These are phyloP conservation scores for Pezicula carpinea DNA, from an alignment of 2,329 filamentous ascomycete genomes.

Conservation along the genomic window DNA sequence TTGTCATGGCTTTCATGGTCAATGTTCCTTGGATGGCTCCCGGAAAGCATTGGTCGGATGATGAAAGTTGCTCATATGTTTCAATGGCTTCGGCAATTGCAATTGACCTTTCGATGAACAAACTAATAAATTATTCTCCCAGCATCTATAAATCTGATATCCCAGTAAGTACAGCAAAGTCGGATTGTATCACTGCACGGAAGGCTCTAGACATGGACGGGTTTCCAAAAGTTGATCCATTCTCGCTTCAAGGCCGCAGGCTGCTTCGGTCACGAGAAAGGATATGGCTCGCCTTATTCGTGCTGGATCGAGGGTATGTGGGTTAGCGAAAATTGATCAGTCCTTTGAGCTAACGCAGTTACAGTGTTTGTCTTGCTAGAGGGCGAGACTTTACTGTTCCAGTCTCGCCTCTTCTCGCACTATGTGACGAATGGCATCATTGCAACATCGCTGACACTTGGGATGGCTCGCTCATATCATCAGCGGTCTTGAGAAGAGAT, in stretches of 20 bases:
- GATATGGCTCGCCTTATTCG: slow-evolving; percentile 68
- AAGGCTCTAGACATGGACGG: slow-evolving; percentile 64
- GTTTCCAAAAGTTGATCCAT: slow-evolving; percentile 57
- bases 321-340: neutral
- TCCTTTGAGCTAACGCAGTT: slow-evolving; percentile 15
- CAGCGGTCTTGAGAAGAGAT: slow-evolving; percentile 64
- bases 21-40: slow-evolving; percentile 74
- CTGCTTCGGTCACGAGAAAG: slow-evolving; percentile 62
- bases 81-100: slow-evolving; percentile 66
- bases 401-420: slow-evolving; percentile 58
- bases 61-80: slow-evolving; percentile 69
- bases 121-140: slow-evolving; percentile 56
- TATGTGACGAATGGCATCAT: slow-evolving; percentile 66
- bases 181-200: slow-evolving; percentile 64
- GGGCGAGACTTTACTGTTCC: slow-evolving; percentile 66
- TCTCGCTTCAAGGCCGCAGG: slow-evolving; percentile 54
- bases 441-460: slow-evolving; percentile 59
- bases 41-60: slow-evolving; percentile 62
- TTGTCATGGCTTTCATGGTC: slow-evolving; percentile 70
- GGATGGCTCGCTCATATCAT: slow-evolving; percentile 67
- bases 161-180: slow-evolving; percentile 48
- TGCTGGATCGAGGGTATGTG: slow-evolving; percentile 61
- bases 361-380: slow-evolving; percentile 61
- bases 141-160: slow-evolving; percentile 39
- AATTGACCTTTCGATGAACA: slow-evolving; percentile 65